Conservation (phyloP, 2,329 filamentous ascomycete genomes). For the Claviceps fusiformis region DNA sequence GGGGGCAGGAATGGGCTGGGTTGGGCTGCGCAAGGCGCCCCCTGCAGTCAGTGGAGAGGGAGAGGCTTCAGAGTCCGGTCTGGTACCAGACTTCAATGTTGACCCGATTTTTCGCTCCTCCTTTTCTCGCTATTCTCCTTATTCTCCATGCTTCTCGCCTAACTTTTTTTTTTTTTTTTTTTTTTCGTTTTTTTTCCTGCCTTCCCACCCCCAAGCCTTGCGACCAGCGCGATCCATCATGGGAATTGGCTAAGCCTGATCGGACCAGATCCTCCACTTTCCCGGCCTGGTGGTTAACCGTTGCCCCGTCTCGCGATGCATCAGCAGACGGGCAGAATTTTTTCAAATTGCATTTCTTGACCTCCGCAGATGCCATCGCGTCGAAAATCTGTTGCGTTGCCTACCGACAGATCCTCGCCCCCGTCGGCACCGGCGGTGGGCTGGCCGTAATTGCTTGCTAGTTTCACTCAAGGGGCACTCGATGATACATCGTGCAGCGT, state of each 20-base stretch:
- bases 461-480: background rate
- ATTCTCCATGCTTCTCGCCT: constrained; percentile 8
- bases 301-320: constrained; percentile 7
- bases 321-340: constrained; percentile 13
- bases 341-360: constrained; percentile 3
- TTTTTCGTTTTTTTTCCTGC: too few species aligned
- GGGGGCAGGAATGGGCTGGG: background rate
- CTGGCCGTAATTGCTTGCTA: background rate
- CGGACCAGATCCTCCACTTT: constrained; percentile 2
- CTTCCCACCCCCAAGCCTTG: too few species aligned
- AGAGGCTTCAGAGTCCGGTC: too few species aligned
- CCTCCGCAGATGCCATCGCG: background rate
- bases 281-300: constrained; percentile 2
- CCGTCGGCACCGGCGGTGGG: background rate
- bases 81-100: background rate
- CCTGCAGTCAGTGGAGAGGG: too few species aligned
- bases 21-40: too few species aligned
- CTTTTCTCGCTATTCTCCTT: constrained; percentile 14
- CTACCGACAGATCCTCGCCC: background rate
- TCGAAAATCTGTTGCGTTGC: background rate
- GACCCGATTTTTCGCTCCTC: constrained; percentile 6
- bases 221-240: background rate
- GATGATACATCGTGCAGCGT: background rate
- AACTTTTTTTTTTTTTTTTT: constrained; percentile 1
- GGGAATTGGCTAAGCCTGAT: constrained; percentile 6